Conservation (phyloP, 495 filamentous ascomycete genomes). For the Mytilinidion resinicola region DNA sequence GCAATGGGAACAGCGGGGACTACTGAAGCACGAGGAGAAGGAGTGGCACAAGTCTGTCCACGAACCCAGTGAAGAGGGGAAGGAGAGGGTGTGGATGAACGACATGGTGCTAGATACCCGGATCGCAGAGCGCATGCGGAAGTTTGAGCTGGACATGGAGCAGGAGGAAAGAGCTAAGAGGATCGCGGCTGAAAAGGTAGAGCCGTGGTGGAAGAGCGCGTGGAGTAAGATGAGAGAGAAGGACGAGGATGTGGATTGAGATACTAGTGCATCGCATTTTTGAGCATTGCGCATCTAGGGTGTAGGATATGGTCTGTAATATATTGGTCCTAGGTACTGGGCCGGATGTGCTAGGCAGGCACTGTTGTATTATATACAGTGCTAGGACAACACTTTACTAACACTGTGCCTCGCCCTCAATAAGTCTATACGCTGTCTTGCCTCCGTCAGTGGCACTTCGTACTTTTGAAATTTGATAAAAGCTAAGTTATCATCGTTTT, state of each 20-base stretch:
- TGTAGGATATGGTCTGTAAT: background rate
- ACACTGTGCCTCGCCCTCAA: no score
- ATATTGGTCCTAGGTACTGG: background rate
- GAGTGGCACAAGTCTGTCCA: slow-evolving; percentile 82
- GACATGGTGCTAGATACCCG: slow-evolving; percentile 71
- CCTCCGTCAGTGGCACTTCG: no score
- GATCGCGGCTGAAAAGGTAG: slow-evolving; percentile 58
- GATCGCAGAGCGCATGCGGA: slow-evolving; percentile 74
- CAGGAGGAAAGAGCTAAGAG: slow-evolving; percentile 59
- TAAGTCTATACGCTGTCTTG: no score
- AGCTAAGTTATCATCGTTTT: no score
- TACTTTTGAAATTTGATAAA: no score
- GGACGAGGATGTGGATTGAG: slow-evolving; percentile 7
- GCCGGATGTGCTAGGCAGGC: background rate
- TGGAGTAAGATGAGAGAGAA: slow-evolving; percentile 13
- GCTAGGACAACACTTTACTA: background rate
- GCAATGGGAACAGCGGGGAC: slow-evolving; percentile 59
- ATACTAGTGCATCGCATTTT: background rate
- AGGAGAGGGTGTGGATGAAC: slow-evolving; percentile 62
- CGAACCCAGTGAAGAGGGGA: slow-evolving; percentile 45
- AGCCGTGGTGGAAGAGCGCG: slow-evolving; percentile 33
- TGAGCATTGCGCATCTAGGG: background rate
- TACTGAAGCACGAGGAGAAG: slow-evolving; percentile 68
- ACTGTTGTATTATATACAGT: background rate
- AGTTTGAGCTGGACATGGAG: slow-evolving; percentile 56